Evolutionary conservation across 2,329 filamentous ascomycete species (phyloP).

Genomic region (Fusarium papillatum): DNA sequence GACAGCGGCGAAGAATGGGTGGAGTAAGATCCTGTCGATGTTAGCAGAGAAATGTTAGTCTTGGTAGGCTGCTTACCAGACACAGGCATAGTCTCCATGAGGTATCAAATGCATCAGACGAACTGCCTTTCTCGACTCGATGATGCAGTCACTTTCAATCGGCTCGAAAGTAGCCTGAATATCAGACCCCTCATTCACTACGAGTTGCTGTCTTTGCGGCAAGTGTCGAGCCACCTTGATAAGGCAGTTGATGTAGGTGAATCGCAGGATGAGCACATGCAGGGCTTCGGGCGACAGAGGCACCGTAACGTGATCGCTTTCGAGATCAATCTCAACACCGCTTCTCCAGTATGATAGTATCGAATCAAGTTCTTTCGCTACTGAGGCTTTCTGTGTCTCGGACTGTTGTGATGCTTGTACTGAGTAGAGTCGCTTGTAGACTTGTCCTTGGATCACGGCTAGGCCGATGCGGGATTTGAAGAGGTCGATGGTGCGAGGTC

Average conservation of each 20-base stretch:
- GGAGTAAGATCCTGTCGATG: slow-evolving; percentile 28
- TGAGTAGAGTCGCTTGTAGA: slow-evolving; percentile 42
- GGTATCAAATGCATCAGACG: slow-evolving; percentile 39
- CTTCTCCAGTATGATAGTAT: slow-evolving; percentile 42
- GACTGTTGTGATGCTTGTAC: slow-evolving; percentile 39
- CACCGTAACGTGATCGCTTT: not conserved
- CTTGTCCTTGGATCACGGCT: slow-evolving; percentile 42
- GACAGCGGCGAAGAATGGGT: slow-evolving; percentile 30
- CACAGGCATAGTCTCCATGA: slow-evolving; percentile 37
- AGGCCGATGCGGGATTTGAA: slow-evolving; percentile 41
- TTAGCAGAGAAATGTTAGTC: not conserved
- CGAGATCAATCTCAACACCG: slow-evolving; percentile 12
- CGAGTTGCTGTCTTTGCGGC: slow-evolving; percentile 9
- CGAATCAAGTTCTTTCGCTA: slow-evolving; percentile 38
- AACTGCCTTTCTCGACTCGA: slow-evolving; percentile 43
- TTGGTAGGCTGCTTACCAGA: slow-evolving; percentile 18
- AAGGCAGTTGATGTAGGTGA: slow-evolving; percentile 43
- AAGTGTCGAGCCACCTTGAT: slow-evolving; percentile 39
- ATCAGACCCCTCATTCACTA: not conserved
- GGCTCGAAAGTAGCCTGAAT: not conserved
- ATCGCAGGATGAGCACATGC: slow-evolving; percentile 42
- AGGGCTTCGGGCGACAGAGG: slow-evolving; percentile 36
- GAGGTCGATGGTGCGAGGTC: slow-evolving; percentile 22
- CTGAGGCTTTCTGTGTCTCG: slow-evolving; percentile 11
- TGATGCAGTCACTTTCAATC: slow-evolving; percentile 31